Conservation (phyloP, 768 basidiomycete species). For the Epithele typhae region DNA sequence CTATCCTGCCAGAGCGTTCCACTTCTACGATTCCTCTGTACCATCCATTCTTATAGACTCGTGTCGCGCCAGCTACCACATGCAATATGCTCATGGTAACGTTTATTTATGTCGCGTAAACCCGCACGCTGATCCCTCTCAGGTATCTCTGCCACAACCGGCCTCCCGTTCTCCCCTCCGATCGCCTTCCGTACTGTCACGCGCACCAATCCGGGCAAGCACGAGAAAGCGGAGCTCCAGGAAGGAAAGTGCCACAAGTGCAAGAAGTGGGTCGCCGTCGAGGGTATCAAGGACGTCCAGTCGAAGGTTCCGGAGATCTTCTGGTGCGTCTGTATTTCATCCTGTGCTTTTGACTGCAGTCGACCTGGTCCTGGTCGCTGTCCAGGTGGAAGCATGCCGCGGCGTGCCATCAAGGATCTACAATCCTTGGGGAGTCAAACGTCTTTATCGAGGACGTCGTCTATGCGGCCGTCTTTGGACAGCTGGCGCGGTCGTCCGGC, state of each 20-base stretch:
- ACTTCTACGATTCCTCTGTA: too few species aligned
- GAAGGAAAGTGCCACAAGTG: constrained; percentile 82
- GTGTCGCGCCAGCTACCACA: constrained; percentile 67
- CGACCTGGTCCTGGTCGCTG: background rate
- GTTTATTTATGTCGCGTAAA: background rate
- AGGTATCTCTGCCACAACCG: constrained; percentile 71
- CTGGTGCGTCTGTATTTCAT: constrained; percentile 46
- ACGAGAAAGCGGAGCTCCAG: constrained; percentile 53
- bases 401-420: constrained; percentile 60
- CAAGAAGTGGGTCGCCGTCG: constrained; percentile 62
- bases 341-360: background rate
- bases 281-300: constrained; percentile 71
- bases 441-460: constrained; percentile 48
- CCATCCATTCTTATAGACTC: too few species aligned
- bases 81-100: constrained; percentile 76
- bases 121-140: constrained; percentile 1
- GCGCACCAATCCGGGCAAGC: constrained; percentile 48
- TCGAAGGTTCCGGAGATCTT: constrained; percentile 74
- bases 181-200: constrained; percentile 47
- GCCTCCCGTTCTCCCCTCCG: constrained; percentile 76
- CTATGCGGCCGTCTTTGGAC: constrained; percentile 5
- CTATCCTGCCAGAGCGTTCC: background rate
- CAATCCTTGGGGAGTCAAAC: constrained; percentile 52
- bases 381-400: constrained; percentile 88
- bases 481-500: too few species aligned